Base-by-base conservation (phyloP, 2,329 filamentous ascomycete species). In the Aspergillus japonicus region DNA sequence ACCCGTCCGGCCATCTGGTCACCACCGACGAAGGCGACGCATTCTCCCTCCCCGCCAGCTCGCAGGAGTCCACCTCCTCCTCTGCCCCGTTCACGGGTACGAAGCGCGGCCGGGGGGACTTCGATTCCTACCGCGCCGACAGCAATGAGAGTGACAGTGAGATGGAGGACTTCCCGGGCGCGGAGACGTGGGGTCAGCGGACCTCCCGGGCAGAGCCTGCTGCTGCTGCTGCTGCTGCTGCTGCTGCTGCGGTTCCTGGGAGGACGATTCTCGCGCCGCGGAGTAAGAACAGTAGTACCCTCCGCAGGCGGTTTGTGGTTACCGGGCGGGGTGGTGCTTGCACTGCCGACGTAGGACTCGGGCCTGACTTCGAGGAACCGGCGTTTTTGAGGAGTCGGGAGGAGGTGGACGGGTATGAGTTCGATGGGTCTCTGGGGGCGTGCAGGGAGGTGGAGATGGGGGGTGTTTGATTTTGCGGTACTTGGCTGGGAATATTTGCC, bases 341-440 rank as follows among this genome's bases (percentile, higher is more conserved):
- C 5, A 29, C 26, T 8, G 35, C 50, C 21, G 58, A 49, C 62
- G 73, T 72, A 74, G 73, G 76, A 8, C 6, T 44, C 49, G 56
- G 75, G 10, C 72, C 75, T 57, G 78, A 80, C 65, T 80, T 82
- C 64, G 79, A 76, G 49, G 79, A 82, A 51, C 77, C 79, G 5
- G 57, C 70, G 3, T 82, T 82, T 60, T 67, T 82, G 55, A 70
- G 75, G 47, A 69, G 73, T 56, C 72, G 72, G 44, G 77, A 79
- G 49, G 78, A 80, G 59, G 66, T 77, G 55, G 67, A 72, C 1
- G 39, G 39, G 39, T 70, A 59, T 64, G 61, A 19, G 39, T 12
- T 12, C 12, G 65, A 71, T 59, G 54, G 14, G 4, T 26, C 57
- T 23, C 19, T 47, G 47, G 35, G 35, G 23, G 44, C 12, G 8